Conservation (phyloP, 2,329 filamentous ascomycete species). For the Diaporthe citrichinensis region DNA sequence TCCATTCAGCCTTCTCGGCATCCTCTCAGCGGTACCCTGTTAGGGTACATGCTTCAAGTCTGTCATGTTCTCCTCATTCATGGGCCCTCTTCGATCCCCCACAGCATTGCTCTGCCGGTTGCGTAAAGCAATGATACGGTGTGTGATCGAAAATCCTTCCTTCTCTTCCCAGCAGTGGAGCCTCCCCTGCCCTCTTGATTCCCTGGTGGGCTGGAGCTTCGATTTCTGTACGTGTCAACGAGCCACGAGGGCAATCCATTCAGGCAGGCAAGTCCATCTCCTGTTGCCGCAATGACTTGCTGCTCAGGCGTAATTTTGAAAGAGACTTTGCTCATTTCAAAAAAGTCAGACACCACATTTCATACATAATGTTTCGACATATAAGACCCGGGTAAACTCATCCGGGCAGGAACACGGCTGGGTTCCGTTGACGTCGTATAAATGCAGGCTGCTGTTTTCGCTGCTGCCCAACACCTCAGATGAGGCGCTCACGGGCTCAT, state of each 20-base stretch:
- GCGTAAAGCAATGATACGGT: neutral
- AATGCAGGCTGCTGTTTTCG: neutral
- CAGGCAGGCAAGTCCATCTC: neutral
- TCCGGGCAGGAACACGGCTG: neutral
- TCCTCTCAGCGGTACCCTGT: neutral
- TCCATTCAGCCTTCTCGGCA: neutral
- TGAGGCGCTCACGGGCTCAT: neutral
- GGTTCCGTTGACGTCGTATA: neutral
- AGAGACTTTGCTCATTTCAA: neutral
- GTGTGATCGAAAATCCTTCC: neutral
- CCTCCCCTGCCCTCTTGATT: neutral
- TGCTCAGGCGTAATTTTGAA: neutral
- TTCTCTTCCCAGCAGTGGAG: neutral
- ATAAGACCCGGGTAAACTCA: neutral
- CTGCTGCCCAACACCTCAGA: neutral
- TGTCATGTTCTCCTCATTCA: neutral
- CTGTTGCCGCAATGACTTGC: neutral
- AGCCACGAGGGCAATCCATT: neutral
- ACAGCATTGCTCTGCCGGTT: neutral
- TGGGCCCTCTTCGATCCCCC: neutral
- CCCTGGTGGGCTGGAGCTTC: neutral
- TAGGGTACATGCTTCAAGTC: neutral
- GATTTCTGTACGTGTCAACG: neutral
- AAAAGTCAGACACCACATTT: neutral
- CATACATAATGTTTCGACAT: slow-evolving; percentile 1